Base-by-base conservation (phyloP, 148 eudicot genomes). In the Polygonum maritimum region DNA sequence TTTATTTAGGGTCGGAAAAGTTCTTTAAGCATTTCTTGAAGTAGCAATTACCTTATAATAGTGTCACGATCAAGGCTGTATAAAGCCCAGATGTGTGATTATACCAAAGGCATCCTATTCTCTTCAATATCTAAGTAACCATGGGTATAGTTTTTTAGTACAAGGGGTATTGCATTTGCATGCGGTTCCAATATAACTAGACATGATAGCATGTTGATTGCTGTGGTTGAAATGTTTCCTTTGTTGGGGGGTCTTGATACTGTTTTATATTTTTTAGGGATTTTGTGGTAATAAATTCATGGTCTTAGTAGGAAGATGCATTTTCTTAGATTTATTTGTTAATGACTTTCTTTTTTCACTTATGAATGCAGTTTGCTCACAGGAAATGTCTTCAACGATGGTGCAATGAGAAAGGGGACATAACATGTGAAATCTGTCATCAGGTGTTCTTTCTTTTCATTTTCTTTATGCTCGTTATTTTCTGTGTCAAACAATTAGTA, bases 361-460 rank as follows among this genome's bases (percentile, higher is more conserved):
- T 67, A 4, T 67, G 6, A 36, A 67, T 76, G 48, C 93, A 92
- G 97, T 92, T 73, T 82, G 97, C 97, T 48, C 97, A 92, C 79
- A 88, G 97, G 82, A 86, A 88, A 79, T 92, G 97, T 75, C 92
- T 90, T 79, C 97, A 92, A 75, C 78, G 79, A 47, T 92, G 97
- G 95, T 90, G 94, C 83, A 81, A 89, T 78, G 97, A 92, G 91
- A 92, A 92, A 80, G 89, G 94, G 77, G 92, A 92, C 76, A 83
- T 76, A 60, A 90, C 76, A 76, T 92, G 97, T 80, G 97, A 92
- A 86, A 92, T 92, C 41, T 92, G 97, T 85, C 88, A 87, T 84
- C 91, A 92, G 94, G 97, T 92, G 78, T 65, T 76, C 26, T 81
- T 40, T 69, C 57, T 44, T 38, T 57, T 57, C 52, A 58, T 9